Base-by-base conservation (phyloP, 2,329 filamentous ascomycete species). In the Beauveria asiatica region DNA sequence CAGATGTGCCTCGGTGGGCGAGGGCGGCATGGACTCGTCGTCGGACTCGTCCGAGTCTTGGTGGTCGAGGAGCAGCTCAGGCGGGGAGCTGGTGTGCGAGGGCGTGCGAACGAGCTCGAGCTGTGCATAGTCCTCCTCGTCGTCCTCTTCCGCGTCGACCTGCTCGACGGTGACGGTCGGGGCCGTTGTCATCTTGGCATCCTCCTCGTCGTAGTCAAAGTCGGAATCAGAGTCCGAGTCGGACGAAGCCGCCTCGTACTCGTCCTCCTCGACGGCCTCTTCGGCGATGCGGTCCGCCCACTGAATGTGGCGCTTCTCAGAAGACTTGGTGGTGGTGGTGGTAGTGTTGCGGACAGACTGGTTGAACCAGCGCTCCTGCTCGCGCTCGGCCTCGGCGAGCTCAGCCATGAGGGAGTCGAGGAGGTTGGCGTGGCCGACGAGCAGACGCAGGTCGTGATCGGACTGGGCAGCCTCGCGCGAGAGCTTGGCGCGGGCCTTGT, bases 291-390 rank as follows among this genome's bases (percentile, higher is more conserved):
- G 81, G 73, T 95, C 90, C 70, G 90, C 89, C 90, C 91, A 96
- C 80, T 93, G 88, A 67, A 96, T 85, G 77, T 90, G 90, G 73
- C 83, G 84, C 64, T 89, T 83, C 66, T 87, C 80, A 63, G 77
- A 69, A 3, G n/a, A 19, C 42, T 44, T 42, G 55, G 60, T 41
- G 61, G 64, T 21, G 19, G 70, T 69, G 63, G 70, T 69, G 62
- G 71, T 69, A 68, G 68, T 68, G 70, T 88, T 89, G 73, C 84
- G 87, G 75, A 97, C 90, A 64, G 91, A 94, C 75, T 92, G 88
- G 84, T 97, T 95, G 87, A 97, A 97, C 92, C 92, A 97, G 66
- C 85, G 87, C 77, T 97, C 93, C 77, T 97, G 94, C 75, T 97
- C 92, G 68, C 87, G 85, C 81, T 97, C 94, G 71, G 93, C 93